Base-by-base conservation (phyloP, 2,329 filamentous ascomycete genomes). In the Botrytis deweyae region DNA sequence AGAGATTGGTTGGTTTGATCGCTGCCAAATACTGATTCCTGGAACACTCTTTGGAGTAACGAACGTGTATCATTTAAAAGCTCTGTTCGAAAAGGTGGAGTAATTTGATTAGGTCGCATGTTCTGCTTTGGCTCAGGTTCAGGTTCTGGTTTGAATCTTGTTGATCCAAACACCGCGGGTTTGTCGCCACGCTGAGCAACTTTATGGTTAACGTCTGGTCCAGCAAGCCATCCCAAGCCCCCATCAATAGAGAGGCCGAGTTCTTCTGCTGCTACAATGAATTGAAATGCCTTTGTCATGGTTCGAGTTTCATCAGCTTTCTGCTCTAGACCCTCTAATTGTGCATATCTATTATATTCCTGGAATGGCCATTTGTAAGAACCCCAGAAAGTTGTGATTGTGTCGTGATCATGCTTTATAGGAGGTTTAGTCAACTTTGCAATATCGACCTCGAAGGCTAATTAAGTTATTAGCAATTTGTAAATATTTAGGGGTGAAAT, bases 241-340 rank as follows among this genome's bases (percentile, higher is more conserved):
- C 87, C 90, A 78, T 92, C 89, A 59, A 92, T 86, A 29, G 89
- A 92, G 5, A 93, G 81, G 0, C 88, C 91, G n/a, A 93, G 84
- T 75, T 92, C 89, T 52, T 84, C 85, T 4, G 91, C 87, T 14
- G 85, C 84, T 2, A 80, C 82, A 2, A 92, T 84, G 70, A 86
- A 87, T 18, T 84, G 84, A 73, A 93, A 86, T 4, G 90, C 89
- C 49, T 85, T 83, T 75, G 86, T 88, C 88, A 92, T 90, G 44
- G 85, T 86, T 16, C 85, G 84, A 0, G 86, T 89, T 78, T 91
- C 89, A 77, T 93, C 90, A 7, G 90, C 89, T 16, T 88, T 87
- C 70, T 86, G 83, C 79, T 92, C 90, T 4, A 92, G 84, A 14
- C 85, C 86, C 74, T 88, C 88, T 14, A 92, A 83, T 66, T 87